Conservation (phyloP, 2,329 filamentous ascomycete species). For the Pseudogymnoascus destructans region DNA sequence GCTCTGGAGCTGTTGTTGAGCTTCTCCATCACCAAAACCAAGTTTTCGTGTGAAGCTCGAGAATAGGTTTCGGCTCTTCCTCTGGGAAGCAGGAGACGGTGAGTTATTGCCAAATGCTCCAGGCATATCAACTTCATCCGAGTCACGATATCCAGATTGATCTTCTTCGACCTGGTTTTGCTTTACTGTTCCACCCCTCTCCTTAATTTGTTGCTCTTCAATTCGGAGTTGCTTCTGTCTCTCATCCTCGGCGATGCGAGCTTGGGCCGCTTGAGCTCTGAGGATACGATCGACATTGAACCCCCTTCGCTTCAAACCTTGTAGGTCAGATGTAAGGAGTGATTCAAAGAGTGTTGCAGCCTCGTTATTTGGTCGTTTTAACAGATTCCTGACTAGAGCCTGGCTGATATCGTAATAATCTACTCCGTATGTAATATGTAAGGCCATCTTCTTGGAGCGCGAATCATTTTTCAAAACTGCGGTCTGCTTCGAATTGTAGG, state of each 20-base stretch:
- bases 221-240: slow-evolving; percentile 60
- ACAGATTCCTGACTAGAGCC: slow-evolving; percentile 66
- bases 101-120: slow-evolving; percentile 56
- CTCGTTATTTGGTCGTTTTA: slow-evolving; percentile 74
- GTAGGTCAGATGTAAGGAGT: slow-evolving; percentile 72
- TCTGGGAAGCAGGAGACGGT: slow-evolving; percentile 33
- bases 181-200: slow-evolving; percentile 31
- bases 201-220: slow-evolving; percentile 51
- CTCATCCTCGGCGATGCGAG: slow-evolving; percentile 73
- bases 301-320: slow-evolving; percentile 70
- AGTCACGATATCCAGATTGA: slow-evolving; percentile 26
- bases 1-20: slow-evolving; percentile 33
- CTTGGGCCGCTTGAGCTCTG: slow-evolving; percentile 74
- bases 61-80: slow-evolving; percentile 46
- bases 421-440: slow-evolving; percentile 63
- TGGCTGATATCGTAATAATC: slow-evolving; percentile 91
- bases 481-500: slow-evolving; percentile 60
- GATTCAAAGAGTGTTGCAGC: slow-evolving; percentile 86
- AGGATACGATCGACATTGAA: slow-evolving; percentile 96
- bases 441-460: slow-evolving; percentile 39
- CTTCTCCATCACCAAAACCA: slow-evolving; percentile 45
- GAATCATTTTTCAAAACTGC: slow-evolving; percentile 51
- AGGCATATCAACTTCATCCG: slow-evolving; percentile 45
- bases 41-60: slow-evolving; percentile 52
- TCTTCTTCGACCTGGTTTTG: slow-evolving; percentile 16